phyloP scores from a whole-genome alignment of 2,329 filamentous ascomycete genomes.

The Thielaviopsis ethacetica region DNA sequence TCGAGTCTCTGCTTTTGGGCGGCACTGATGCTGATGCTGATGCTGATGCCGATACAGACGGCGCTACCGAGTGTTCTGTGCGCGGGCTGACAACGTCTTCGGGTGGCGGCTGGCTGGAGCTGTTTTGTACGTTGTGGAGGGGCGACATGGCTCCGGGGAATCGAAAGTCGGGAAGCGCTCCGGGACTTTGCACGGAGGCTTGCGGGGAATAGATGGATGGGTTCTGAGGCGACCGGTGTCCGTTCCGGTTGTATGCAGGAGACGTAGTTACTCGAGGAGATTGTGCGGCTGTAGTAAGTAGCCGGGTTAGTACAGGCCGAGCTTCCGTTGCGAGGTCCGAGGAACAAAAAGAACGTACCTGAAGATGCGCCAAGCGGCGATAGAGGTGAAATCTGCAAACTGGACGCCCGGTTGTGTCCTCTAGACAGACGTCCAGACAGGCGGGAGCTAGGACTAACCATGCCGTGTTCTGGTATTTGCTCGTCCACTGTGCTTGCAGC shows the following conservation, averaged over 20 bases:
- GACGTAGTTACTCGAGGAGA: slow-evolving; percentile 30
- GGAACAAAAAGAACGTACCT: slow-evolving; percentile 20
- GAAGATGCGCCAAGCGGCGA: slow-evolving; percentile 26
- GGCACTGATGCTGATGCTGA: background rate
- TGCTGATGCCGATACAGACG: background rate
- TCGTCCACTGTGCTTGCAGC: slow-evolving; percentile 32
- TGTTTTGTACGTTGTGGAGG: slow-evolving; percentile 19
- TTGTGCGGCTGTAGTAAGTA: slow-evolving; percentile 20
- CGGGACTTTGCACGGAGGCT: slow-evolving; percentile 23
- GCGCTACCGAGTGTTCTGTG: background rate
- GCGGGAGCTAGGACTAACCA: slow-evolving; percentile 5
- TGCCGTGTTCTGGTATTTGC: slow-evolving; percentile 15
- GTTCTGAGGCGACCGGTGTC: slow-evolving; percentile 10
- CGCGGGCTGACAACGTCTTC: slow-evolving; percentile 27
- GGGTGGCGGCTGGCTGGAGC: slow-evolving; percentile 17
- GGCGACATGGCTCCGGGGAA: slow-evolving; percentile 35
- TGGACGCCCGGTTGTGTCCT: slow-evolving; percentile 63
- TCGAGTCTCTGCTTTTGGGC: background rate
- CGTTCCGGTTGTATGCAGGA: slow-evolving; percentile 33
- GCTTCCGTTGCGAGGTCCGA: background rate
- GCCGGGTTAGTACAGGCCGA: background rate
- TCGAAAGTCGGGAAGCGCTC: slow-evolving; percentile 36
- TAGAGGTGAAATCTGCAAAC: slow-evolving; percentile 51
- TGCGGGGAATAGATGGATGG: slow-evolving; percentile 18
- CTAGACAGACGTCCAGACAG: slow-evolving; percentile 16